Percentiles rank a stretch among this genome's conserved stretches.
Conservation (phyloP, 1,284 basidiomycete species). For the Cryptococcus wingfieldii region DNA sequence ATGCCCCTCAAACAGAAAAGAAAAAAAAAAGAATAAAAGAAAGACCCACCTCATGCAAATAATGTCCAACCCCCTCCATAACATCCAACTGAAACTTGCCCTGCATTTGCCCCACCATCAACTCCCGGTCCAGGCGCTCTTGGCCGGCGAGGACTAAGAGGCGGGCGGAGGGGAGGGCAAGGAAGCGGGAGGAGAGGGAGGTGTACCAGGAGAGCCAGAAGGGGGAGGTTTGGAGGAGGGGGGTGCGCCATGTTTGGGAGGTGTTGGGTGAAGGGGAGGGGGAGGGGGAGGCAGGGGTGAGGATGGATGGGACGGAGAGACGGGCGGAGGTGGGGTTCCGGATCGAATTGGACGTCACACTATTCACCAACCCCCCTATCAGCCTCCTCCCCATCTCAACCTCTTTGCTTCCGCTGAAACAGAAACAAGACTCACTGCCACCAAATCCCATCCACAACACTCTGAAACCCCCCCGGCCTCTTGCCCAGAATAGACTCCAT, state of each 20-base stretch:
- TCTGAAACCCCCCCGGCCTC: constrained; percentile 77
- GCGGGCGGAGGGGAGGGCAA: constrained; percentile 70
- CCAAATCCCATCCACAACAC: constrained; percentile 76
- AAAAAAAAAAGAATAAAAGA: not conserved
- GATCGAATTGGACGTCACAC: constrained; percentile 69
- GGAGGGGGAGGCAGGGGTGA: constrained; percentile 48
- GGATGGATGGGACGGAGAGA: constrained; percentile 73
- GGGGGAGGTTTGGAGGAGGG: constrained; percentile 75
- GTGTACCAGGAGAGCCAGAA: constrained; percentile 96
- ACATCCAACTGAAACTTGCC: constrained; percentile 95
- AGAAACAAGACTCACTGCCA: constrained; percentile 82
- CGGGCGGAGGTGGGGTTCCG: constrained; percentile 74
- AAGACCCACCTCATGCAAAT: constrained; percentile 77
- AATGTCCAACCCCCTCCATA: constrained; percentile 80
- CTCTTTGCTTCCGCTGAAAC: too few species aligned
- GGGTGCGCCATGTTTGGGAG: constrained; percentile 68
- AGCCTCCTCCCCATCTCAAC: too few species aligned
- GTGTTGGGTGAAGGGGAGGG: constrained; percentile 19
- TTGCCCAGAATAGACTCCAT: constrained; percentile 86
- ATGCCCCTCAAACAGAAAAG: too few species aligned
- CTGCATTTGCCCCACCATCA: constrained; percentile 99
- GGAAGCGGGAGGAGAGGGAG: constrained; percentile 72
- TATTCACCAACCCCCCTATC: too few species aligned
- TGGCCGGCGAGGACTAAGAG: constrained; percentile 87
- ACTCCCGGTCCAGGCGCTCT: constrained; percentile 82